These are phyloP conservation scores for Dendryphion nanum DNA, from an alignment of 2,329 filamentous ascomycete genomes.

Conservation along the genomic window DNA sequence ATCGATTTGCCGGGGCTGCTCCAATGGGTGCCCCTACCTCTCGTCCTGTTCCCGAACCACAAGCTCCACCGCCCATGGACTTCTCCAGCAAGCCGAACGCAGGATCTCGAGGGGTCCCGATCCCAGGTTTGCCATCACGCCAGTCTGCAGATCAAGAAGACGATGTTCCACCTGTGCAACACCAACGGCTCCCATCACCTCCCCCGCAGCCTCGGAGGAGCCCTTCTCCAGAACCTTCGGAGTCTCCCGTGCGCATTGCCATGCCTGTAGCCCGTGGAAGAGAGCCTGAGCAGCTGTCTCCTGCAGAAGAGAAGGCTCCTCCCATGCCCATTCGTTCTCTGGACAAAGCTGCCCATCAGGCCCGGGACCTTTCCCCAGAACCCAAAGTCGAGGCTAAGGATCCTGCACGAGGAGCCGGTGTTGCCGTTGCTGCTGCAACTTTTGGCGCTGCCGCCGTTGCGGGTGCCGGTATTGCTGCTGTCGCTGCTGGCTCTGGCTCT, in stretches of 20 bases:
- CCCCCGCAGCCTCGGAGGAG: conserved; percentile 38
- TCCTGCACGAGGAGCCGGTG: conserved; percentile 53
- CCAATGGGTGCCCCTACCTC: conserved; percentile 53
- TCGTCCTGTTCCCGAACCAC: conserved; percentile 37
- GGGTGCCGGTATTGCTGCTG: conserved; percentile 41
- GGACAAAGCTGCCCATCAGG: conserved; percentile 60
- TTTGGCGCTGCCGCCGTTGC: conserved; percentile 45
- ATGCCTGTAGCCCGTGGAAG: conserved; percentile 74
- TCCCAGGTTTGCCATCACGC: conserved; percentile 71
- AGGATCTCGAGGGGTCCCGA: conserved; percentile 63
- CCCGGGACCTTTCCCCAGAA: conserved; percentile 65
- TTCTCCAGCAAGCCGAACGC: conserved; percentile 67
- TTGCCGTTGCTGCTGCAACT: conserved; percentile 44
- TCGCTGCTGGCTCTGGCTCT: conserved; percentile 37
- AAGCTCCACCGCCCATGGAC: conserved; percentile 63
- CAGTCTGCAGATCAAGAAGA: conserved; percentile 47
- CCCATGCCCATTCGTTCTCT: conserved; percentile 65
- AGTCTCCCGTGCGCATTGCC: conserved; percentile 80
- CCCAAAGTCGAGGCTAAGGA: conserved; percentile 58
- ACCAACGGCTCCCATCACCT: conserved; percentile 46
- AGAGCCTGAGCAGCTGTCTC: conserved; percentile 51
- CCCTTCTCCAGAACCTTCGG: conserved; percentile 53
- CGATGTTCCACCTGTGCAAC: conserved; percentile 55
- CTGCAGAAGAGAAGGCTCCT: conserved; percentile 49
- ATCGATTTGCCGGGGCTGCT: conserved; percentile 76